Conservation (phyloP, 371 early-diverging fungal genomes). For the Mucor saturninus region DNA sequence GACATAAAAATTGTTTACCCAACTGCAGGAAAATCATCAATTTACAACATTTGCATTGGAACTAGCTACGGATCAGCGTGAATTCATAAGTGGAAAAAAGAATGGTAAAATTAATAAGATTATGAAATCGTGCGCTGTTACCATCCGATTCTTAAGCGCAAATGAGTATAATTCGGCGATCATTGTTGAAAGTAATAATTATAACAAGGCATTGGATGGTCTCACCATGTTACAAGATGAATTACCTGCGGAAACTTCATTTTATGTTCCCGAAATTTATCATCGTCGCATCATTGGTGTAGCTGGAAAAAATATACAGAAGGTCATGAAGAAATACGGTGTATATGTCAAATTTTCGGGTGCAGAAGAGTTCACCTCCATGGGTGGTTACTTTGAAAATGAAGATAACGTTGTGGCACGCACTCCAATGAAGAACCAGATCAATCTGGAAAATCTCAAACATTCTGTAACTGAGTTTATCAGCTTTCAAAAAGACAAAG, state of each 20-base stretch:
- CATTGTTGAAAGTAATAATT: constrained; percentile 63
- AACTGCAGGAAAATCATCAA: constrained; percentile 6
- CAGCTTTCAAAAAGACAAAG: constrained; percentile 42
- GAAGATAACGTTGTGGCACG: constrained; percentile 86
- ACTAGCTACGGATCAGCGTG: constrained; percentile 81
- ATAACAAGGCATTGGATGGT: constrained; percentile 67
- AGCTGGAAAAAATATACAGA: constrained; percentile 93
- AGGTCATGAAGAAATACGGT: constrained; percentile 94
- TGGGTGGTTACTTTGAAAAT: constrained; percentile 83
- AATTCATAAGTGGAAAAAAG: constrained; percentile 94
- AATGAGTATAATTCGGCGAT: constrained; percentile 80
- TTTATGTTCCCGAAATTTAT: constrained; percentile 85
- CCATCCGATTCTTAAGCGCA: constrained; percentile 56
- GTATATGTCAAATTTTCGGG: constrained; percentile 94
- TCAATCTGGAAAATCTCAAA: constrained; percentile 70
- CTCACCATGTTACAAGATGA: constrained; percentile 78
- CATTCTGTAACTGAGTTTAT: constrained; percentile 81
- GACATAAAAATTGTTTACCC: neutral
- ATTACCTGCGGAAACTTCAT: constrained; percentile 86
- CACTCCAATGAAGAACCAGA: constrained; percentile 82
- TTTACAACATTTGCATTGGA: constrained; percentile 60
- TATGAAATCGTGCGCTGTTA: constrained; percentile 69
- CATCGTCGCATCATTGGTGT: constrained; percentile 96
- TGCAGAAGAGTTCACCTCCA: constrained; percentile 74
- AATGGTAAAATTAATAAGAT: constrained; percentile 94